A percentile compares a stretch with the other conserved stretches of the same genome.
Evolutionary conservation across 495 filamentous ascomycete species (phyloP).

Genomic region (Hypoxylon cercidicola): DNA sequence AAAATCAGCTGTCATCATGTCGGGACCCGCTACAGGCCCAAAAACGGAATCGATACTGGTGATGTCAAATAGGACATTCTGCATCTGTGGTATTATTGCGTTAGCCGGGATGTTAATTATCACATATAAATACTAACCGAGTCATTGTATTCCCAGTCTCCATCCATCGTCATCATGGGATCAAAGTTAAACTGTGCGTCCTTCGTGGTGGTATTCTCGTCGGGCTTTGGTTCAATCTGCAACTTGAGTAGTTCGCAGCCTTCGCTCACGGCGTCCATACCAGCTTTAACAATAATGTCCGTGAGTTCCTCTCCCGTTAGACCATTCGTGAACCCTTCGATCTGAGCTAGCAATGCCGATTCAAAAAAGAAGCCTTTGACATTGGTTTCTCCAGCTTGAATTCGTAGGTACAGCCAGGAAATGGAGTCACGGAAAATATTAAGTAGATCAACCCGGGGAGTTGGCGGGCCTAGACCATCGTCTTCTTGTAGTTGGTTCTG

Average conservation of each 20-base stretch:
- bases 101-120: conserved; percentile 4
- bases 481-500: conserved; percentile 62
- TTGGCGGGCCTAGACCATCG: conserved; percentile 52
- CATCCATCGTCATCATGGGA: conserved; percentile 30
- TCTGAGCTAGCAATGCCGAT: conserved; percentile 52
- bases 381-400: conserved; percentile 65
- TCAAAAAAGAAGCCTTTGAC: conserved; percentile 65
- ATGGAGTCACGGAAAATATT: conserved; percentile 58
- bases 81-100: conserved; percentile 14
- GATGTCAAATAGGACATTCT: conserved; percentile 33
- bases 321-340: conserved; percentile 55
- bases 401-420: conserved; percentile 52
- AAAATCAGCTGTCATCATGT: conserved; percentile 23
- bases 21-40: conserved; percentile 9
- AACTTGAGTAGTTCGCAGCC: conserved; percentile 40
- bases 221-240: conserved; percentile 6
- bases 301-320: conserved; percentile 47
- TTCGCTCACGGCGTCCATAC: conserved; percentile 45
- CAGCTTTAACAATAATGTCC: conserved; percentile 48
- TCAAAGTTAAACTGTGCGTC: conserved; percentile 25
- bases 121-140: conserved; percentile 10
- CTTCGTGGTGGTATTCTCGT: background rate
- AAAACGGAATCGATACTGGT: conserved; percentile 28
- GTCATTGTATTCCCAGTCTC: conserved; percentile 32
- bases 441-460: conserved; percentile 60